These are phyloP conservation scores for Kodamaea laetipori DNA, from an alignment of 805 yeast genomes.

Conservation along the genomic window DNA sequence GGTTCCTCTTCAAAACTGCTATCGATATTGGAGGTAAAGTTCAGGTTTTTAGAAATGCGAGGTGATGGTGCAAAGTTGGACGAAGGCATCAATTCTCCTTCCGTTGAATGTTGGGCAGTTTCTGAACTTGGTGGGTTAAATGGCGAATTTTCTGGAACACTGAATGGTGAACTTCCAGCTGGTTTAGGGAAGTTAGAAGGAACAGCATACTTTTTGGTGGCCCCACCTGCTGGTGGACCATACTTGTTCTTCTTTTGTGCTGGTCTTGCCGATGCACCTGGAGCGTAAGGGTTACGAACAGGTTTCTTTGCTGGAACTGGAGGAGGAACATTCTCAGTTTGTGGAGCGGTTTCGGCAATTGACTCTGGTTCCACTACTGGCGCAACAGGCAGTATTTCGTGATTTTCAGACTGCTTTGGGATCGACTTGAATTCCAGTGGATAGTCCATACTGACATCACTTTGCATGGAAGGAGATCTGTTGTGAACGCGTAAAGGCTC, in stretches of 20 bases:
- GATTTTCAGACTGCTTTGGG: neutral
- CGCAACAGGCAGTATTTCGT: neutral
- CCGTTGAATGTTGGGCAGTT: too few species aligned
- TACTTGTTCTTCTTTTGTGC: conserved; percentile 25
- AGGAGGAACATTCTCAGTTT: conserved; percentile 14
- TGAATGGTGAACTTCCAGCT: conserved; percentile 3
- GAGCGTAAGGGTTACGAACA: conserved; percentile 40
- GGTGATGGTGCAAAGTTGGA: conserved; percentile 8
- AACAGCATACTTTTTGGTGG: conserved; percentile 15
- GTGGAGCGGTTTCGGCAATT: neutral
- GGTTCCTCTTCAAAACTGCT: conserved; percentile 7
- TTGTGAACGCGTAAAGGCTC: conserved; percentile 15
- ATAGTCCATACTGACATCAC: conserved; percentile 35
- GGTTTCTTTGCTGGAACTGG: conserved; percentile 17
- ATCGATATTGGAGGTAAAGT: conserved; percentile 9
- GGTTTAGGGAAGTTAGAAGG: conserved; percentile 13
- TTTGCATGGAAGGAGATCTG: conserved; percentile 33
- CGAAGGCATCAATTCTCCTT: too few species aligned
- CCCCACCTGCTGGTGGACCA: conserved; percentile 24
- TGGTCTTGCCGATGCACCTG: conserved; percentile 21
- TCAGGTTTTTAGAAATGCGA: conserved; percentile 2
- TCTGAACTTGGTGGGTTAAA: neutral
- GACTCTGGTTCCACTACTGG: too few species aligned
- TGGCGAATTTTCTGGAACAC: neutral
- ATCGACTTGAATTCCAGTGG: conserved; percentile 28